Evolutionary conservation across 176 grass and related monocot genomes (phyloP), one percentile per base, ranked within the genome.

Genomic region (Phoenix roebelenii): DNA sequence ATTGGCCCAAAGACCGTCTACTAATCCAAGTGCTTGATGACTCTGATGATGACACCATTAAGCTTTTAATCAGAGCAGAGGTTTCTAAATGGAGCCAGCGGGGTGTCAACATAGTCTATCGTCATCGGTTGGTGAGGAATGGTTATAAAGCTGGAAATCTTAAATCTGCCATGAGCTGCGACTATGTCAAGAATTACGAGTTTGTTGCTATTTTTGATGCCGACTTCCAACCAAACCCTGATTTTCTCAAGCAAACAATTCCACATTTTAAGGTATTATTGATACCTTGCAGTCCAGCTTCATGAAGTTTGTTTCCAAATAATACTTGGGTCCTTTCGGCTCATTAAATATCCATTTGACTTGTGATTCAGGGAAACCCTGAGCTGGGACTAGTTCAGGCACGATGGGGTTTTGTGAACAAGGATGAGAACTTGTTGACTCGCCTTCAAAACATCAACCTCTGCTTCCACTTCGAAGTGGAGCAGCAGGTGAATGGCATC

Each of bases 101-200:
- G 59, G 88, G 83, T 63, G 76, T 72, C 28, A 91, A 83, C 60
- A 86, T 91, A 58, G 32, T 91, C 6, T 91, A 86, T 63, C 76
- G 79, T 53, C 83, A 91, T 71, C 76, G 88, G 20, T 68, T 83
- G 54, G n/a, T 83, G 50, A 69, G 79, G 55, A 83, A 79, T 10
- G 88, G 88, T 18, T 91, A 91, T 51, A 91, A 91, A 80, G 88
- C 88, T 18, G 88, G 88, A 23, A 91, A 91, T 62, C 88, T 91
- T 17, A 86, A 83, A 20, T 83, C 88, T 25, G 88, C 88, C 23
- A 91, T 91, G 88, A 86, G 64, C 67, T 91, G 83, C 28, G 87
- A 91, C 58, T 91, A 86, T 67, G 82, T 91, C 32, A 77, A 83
- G 61, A 57, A 86, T 72, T 91, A 86, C 15, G 83, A 91, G 23